Conservation (phyloP, 176 grass and related monocot species). For the Avena sativa region DNA sequence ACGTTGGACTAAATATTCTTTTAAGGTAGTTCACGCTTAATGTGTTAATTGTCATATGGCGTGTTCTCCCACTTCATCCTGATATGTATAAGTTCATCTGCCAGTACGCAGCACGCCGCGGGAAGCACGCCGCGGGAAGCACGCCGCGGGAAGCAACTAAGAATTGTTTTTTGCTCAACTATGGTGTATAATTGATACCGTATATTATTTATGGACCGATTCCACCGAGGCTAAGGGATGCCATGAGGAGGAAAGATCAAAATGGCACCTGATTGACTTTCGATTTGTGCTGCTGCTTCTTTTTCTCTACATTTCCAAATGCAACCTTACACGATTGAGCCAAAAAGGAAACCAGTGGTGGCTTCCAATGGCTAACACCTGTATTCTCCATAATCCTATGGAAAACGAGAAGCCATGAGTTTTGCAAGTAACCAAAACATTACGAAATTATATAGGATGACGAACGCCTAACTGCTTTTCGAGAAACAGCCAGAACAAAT, state of each 20-base stretch:
- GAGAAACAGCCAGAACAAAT: too few relatives aligned
- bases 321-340: slow-evolving; percentile 48
- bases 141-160: not conserved
- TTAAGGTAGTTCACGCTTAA: not conserved
- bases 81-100: not conserved
- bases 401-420: slow-evolving; percentile 62
- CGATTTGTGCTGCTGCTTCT: slow-evolving; percentile 41
- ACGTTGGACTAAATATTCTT: not conserved
- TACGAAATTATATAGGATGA: slow-evolving; percentile 21
- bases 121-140: too few relatives aligned
- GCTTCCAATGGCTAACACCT: slow-evolving; percentile 58
- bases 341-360: slow-evolving; percentile 47
- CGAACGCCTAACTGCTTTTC: not conserved
- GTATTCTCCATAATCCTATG: slow-evolving; percentile 74
- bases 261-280: slow-evolving; percentile 57
- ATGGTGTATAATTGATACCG: not conserved
- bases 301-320: slow-evolving; percentile 58
- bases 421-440: slow-evolving; percentile 43
- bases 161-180: not conserved
- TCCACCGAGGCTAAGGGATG: not conserved
- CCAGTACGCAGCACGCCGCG: too few relatives aligned
- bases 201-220: slow-evolving; percentile 7
- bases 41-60: not conserved
- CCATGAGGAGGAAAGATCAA: slow-evolving; percentile 43
- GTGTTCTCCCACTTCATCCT: not conserved